Percentiles rank a stretch among this genome's conserved stretches.
phyloP scores from a whole-genome alignment of 2,329 filamentous ascomycete species.

The Neopestalotiopsis sp. region DNA sequence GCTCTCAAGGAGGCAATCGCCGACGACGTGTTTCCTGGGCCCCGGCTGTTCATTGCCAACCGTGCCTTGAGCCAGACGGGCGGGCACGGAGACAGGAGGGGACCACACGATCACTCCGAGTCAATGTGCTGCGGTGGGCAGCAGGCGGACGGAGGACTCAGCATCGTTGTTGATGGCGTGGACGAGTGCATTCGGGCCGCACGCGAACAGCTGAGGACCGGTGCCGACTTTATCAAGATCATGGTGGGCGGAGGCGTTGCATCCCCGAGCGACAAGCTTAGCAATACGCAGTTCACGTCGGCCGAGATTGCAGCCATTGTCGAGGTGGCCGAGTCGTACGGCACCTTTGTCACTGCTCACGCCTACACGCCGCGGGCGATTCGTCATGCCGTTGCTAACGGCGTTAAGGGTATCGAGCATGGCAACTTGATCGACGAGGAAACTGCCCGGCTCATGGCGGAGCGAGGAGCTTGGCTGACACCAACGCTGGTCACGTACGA shows the following conservation, averaged over 20 bases:
- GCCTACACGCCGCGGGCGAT: conserved; percentile 62
- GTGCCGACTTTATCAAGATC: conserved; percentile 67
- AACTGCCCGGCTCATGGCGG: conserved; percentile 50
- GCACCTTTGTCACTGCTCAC: conserved; percentile 62
- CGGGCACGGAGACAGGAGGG: conserved; percentile 59
- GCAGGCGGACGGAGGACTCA: conserved; percentile 42
- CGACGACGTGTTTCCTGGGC: conserved; percentile 60
- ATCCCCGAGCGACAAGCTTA: conserved; percentile 58
- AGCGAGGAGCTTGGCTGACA: conserved; percentile 49
- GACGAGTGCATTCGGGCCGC: conserved; percentile 56
- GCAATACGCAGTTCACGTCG: conserved; percentile 59
- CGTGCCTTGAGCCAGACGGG: conserved; percentile 62
- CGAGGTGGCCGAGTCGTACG: conserved; percentile 51
- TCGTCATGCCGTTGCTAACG: conserved; percentile 58
- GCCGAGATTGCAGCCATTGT: conserved; percentile 61
- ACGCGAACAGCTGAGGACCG: conserved; percentile 58
- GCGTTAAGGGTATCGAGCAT: conserved; percentile 52
- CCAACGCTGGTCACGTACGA: conserved; percentile 56
- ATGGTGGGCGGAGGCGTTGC: conserved; percentile 64
- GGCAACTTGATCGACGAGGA: conserved; percentile 40
- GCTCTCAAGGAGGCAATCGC: conserved; percentile 61
- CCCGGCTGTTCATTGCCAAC: conserved; percentile 59
- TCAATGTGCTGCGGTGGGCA: conserved; percentile 45
- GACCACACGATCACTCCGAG: conserved; percentile 43
- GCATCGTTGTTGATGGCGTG: conserved; percentile 57